These are phyloP conservation scores for Xanthoconium separans DNA, from an alignment of 1,284 basidiomycete genomes.

Conservation along the genomic window DNA sequence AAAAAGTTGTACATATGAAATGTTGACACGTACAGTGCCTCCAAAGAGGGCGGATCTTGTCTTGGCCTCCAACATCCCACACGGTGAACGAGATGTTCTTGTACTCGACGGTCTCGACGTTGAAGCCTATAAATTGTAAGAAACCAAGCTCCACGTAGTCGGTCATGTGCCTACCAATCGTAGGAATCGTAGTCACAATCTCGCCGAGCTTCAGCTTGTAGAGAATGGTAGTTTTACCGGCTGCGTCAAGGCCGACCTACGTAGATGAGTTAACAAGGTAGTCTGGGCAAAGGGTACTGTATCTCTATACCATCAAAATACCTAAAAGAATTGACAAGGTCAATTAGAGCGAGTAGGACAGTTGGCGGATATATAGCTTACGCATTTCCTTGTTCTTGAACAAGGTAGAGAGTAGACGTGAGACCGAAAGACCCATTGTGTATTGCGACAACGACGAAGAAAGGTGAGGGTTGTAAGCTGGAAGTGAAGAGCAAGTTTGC, in stretches of 20 bases:
- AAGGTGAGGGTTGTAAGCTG: conserved; percentile 34
- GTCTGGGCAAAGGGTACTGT: conserved; percentile 11
- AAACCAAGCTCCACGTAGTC: conserved; percentile 8
- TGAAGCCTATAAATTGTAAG: conserved; percentile 74
- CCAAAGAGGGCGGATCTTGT: conserved; percentile 92
- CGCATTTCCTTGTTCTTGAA: conserved; percentile 99
- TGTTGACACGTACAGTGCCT: conserved; percentile 83
- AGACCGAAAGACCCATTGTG: conserved; percentile 86
- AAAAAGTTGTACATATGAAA: conserved; percentile 23
- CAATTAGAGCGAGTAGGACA: conserved; percentile 38
- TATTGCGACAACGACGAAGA: conserved; percentile 33
- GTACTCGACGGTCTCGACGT: conserved; percentile 95
- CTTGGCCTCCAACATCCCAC: conserved; percentile 89
- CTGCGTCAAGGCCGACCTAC: conserved; percentile 95
- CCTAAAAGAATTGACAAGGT: conserved; percentile 44
- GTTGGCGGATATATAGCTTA: conserved; percentile 47
- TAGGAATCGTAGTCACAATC: conserved; percentile 99
- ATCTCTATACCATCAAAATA: conserved; percentile 64
- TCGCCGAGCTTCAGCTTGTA: conserved; percentile 99
- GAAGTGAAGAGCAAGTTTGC: conserved; percentile 37
- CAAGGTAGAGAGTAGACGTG: conserved; percentile 79
- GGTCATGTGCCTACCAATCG: conserved; percentile 76
- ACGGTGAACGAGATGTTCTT: conserved; percentile 93
- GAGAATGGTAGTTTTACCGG: conserved; percentile 97
- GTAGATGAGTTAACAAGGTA: conserved; percentile 2